Base-by-base conservation (phyloP, 257 asterid genomes). In the Ilex aquifolium region DNA sequence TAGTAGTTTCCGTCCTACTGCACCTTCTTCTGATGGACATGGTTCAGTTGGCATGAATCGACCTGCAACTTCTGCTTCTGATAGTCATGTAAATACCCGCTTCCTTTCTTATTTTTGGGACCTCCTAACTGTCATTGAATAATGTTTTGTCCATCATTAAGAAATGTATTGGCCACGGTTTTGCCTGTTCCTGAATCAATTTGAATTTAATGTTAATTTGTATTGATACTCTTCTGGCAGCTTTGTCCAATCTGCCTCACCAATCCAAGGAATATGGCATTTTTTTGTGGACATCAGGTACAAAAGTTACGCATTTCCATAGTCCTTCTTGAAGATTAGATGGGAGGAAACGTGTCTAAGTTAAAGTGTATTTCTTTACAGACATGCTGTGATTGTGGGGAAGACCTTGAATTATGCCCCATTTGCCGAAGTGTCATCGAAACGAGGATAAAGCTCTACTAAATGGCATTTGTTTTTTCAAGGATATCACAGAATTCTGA, bases 241-340 rank as follows among this genome's bases (percentile, higher is more conserved):
- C 88, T 88, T 63, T 90, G 97, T 70, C 97, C 97, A 40, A 85
- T 90, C 74, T 90, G 97, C 84, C 74, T 90, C 49, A 76, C 76
- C 7, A 83, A 76, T 56, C 83, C 88, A 6, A 90, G 85, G 79
- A 71, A 90, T 76, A 81, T 90, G 96, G 97, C 97, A n/a, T 90
- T 90, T 65, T 95, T 92, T 67, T 90, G 97, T 42, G 97, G 97
- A 68, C 97, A 90, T 73, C 97, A 87, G 97, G 97, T 90, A 67
- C 64, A 51, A 42, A 16, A 50, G 32, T 62, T 14, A 15, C 67
- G 16, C 49, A 21, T 57, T 59, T 62, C 44, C 29, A 48, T n/a
- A 27, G n/a, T 59, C 27, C 17, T 61, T 63, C 48, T 16, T 58
- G 59, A 48, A 14, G 1, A 21, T 30, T 46, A 44, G 42, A 39